Base-by-base conservation (phyloP, 164 flowering plant species). In the Platanus orientalis region DNA sequence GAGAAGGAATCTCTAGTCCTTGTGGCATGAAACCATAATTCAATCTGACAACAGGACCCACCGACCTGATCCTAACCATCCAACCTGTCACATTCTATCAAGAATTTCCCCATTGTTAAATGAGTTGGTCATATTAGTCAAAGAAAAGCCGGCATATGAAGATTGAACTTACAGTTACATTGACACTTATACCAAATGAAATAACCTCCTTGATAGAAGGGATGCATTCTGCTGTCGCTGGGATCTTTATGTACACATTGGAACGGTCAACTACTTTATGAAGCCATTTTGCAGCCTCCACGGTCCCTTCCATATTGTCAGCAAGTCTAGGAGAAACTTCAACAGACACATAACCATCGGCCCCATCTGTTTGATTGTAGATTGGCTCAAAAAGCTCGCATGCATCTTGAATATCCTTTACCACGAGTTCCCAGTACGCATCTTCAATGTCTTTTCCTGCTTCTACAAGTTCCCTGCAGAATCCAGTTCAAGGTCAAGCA, bases 371-470 rank as follows among this genome's bases (percentile, higher is more conserved):
- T 73, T 88, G 64, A 75, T 94, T 94, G 77, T 94, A 94, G 47
- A 94, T 91, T 44, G 89, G 69, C 72, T 94, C 99, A 72, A 94
- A 94, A 63, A 91, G 95, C 64, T 81, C 82, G 86, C 97, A 94
- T 0, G 99, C 99, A 76, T 94, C 99, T 76, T 94, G 99, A 65
- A 94, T 94, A 73, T 94, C 99, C 81, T 89, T 91, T 69, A 94
- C 81, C 73, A 94, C 97, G 48, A 94, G 92, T 72, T 94, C 96
- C 99, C 99, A 94, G 75, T 94, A 94, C 27, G 90, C 96, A 74
- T 66, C 74, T 72, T 94, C 96, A 61, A 85, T 83, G 61, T 77
- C 92, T 72, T 91, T 91, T 68, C 97, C 99, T 26, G 79, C 74
- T 72, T 83, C 79, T 23, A 88, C 85, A 69, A 94, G 96, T 72